Percentiles rank a stretch among this genome's conserved stretches.
phyloP scores from a whole-genome alignment of 2,329 filamentous ascomycete genomes.

The Kalmusia sp. region DNA sequence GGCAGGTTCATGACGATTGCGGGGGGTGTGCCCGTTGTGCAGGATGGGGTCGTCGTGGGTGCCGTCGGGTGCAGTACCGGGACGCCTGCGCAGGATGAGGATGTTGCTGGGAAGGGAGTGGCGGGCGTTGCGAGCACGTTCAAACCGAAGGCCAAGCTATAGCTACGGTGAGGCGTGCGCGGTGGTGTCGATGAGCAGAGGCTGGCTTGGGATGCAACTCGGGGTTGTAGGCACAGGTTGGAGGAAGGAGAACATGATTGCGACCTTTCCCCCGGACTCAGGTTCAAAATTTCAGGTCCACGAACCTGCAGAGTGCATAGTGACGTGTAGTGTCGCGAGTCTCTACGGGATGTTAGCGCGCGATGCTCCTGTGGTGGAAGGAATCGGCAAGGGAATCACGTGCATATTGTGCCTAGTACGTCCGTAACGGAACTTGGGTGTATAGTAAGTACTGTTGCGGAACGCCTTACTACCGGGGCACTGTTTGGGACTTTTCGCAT shows the following conservation, averaged over 20 bases:
- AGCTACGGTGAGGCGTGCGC: too few relatives aligned
- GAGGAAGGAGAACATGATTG: too few relatives aligned
- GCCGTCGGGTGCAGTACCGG: constrained; percentile 64
- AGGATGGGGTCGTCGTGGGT: constrained; percentile 58
- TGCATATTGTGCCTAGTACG: not conserved
- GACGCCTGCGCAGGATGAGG: constrained; percentile 61
- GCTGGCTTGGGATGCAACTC: too few relatives aligned
- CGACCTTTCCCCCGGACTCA: too few relatives aligned
- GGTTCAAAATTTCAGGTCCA: too few relatives aligned
- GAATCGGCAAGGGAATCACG: not conserved
- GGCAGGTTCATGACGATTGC: constrained; percentile 62
- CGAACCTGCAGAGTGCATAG: too few relatives aligned
- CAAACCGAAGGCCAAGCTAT: constrained; percentile 50
- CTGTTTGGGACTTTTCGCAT: not conserved
- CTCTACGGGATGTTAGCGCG: too few relatives aligned
- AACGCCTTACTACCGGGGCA: not conserved
- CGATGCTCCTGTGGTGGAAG: not conserved
- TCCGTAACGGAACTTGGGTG: not conserved
- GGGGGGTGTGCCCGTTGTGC: constrained; percentile 59
- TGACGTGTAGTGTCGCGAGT: too few relatives aligned
- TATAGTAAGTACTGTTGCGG: not conserved
- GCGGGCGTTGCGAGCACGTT: constrained; percentile 54
- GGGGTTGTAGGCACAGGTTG: too few relatives aligned
- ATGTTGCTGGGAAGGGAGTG: constrained; percentile 60
- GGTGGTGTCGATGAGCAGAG: not conserved